These are phyloP conservation scores for Suillus bovinus DNA, from an alignment of 768 basidiomycete genomes.

Conservation along the genomic window DNA sequence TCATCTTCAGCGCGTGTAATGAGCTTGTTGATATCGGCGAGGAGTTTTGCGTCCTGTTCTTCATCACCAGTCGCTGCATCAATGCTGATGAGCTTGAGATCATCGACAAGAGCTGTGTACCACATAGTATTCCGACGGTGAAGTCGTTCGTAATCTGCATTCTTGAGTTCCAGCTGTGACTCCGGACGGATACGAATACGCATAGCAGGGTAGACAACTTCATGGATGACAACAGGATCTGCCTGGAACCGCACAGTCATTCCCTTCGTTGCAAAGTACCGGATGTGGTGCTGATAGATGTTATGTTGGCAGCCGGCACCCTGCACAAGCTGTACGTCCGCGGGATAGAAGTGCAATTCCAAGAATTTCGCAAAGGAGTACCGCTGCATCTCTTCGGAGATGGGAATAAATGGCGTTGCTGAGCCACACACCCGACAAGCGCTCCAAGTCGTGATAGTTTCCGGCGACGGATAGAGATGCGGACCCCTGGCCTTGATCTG, in stretches of 20 bases:
- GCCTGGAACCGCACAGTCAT: constrained; percentile 90
- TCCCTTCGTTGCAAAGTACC: constrained; percentile 83
- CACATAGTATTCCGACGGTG: constrained; percentile 70
- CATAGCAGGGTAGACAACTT: constrained; percentile 88
- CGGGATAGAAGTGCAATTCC: constrained; percentile 94
- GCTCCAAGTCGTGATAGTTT: constrained; percentile 90
- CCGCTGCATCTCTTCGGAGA: constrained; percentile 88
- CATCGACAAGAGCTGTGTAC: constrained; percentile 76
- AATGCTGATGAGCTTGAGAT: constrained; percentile 73
- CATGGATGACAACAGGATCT: constrained; percentile 79
- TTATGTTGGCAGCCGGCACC: constrained; percentile 94
- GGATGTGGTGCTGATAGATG: constrained; percentile 88
- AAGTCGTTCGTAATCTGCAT: constrained; percentile 81
- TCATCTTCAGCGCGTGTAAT: constrained; percentile 76
- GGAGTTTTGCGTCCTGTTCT: constrained; percentile 61
- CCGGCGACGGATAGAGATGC: constrained; percentile 58
- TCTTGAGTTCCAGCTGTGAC: constrained; percentile 86
- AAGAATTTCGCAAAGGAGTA: constrained; percentile 97
- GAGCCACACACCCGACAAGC: constrained; percentile 77
- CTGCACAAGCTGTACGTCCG: constrained; percentile 79
- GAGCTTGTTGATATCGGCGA: constrained; percentile 62
- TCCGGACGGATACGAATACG: constrained; percentile 85
- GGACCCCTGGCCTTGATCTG: constrained; percentile 56
- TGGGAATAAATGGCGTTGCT: constrained; percentile 84
- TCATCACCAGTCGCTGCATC: constrained; percentile 82